These are phyloP conservation scores for Avena sativa DNA, from an alignment of 176 grass and related monocot genomes.

Conservation along the genomic window DNA sequence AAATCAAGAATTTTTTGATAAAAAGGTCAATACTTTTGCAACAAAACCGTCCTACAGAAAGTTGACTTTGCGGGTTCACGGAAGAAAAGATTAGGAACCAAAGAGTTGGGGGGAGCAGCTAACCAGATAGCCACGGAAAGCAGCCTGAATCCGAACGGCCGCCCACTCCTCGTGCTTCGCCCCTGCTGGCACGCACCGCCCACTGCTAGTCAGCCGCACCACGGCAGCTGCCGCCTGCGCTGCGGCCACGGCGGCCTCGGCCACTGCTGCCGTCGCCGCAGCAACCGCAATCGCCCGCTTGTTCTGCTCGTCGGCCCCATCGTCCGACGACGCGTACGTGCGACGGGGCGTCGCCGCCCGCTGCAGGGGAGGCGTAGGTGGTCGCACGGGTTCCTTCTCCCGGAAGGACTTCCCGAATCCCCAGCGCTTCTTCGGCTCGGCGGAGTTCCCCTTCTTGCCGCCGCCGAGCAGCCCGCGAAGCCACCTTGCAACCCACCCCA, in stretches of 20 bases:
- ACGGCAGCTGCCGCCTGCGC: slow-evolving; percentile 83
- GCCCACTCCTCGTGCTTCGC: slow-evolving; percentile 63
- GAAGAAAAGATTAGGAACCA: neutral
- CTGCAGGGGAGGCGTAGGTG: slow-evolving; percentile 31
- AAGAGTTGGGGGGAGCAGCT: slow-evolving; percentile 14
- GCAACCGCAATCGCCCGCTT: slow-evolving; percentile 92
- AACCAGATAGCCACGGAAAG: slow-evolving; percentile 93
- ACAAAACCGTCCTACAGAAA: neutral
- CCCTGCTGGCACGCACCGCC: slow-evolving; percentile 42
- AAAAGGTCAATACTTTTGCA: neutral
- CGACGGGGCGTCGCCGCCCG: slow-evolving; percentile 25
- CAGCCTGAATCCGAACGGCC: slow-evolving; percentile 80
- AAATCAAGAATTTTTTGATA: neutral
- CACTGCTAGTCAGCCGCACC: slow-evolving; percentile 80
- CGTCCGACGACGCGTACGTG: slow-evolving; percentile 30
- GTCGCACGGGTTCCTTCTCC: slow-evolving; percentile 47
- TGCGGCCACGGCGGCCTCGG: slow-evolving; percentile 82
- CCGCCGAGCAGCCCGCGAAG: slow-evolving; percentile 68
- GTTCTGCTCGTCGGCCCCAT: slow-evolving; percentile 68
- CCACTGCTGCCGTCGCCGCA: slow-evolving; percentile 82
- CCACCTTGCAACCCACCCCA: slow-evolving; percentile 84
- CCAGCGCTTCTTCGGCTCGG: slow-evolving; percentile 57
- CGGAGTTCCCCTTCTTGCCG: slow-evolving; percentile 50
- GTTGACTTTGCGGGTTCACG: slow-evolving; percentile 3
- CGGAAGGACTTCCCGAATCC: slow-evolving; percentile 79